Evolutionary conservation across 176 grass and related monocot species (phyloP), one percentile per base, ranked within the genome.

Genomic region (Lolium rigidum): DNA sequence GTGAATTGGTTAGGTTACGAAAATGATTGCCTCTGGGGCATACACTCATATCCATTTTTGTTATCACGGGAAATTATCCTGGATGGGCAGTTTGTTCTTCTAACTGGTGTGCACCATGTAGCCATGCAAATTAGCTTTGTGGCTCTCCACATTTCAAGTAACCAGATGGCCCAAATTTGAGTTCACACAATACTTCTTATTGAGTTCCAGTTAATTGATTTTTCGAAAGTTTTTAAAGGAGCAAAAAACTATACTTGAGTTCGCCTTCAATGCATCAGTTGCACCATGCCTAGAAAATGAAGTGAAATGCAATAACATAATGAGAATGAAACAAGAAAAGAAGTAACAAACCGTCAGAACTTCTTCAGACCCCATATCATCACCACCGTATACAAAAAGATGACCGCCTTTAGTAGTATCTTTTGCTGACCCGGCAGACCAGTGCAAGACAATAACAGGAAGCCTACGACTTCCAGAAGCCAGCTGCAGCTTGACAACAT

Each of bases 341-440:
- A 76, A 78, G 67, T 18, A 17, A 82, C 91, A 74, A 90, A 98
- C 95, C 88, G 90, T 93, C 62, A 98, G 81, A 92, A 98, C 95
- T 93, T 98, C 95, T 87, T 98, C 95, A 90, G 95, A 98, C 49
- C 95, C 95, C 88, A 95, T 95, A 83, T 95, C 95, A 91, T 98
- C 93, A 80, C 95, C 93, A 70, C 93, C 95, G 76, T 98, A 98
- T 79, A 95, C 83, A 95, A 98, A 95, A 90, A 98, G 92, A 82
- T 95, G 90, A 9, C 93, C 93, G 49, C 91, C 90, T 88, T 88
- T 93, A 31, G 85, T 80, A 80, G 71, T 77, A 84, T 88, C 82
- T 82, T 63, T 69, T 85, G 86, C 83, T 46, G 70, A 86, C 66
- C 84, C 89, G 41, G 86, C 79, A 49, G 91, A 94, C 96, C 96